phyloP scores from a whole-genome alignment of 2,329 filamentous ascomycete species.

The Podosphaera fusca region DNA sequence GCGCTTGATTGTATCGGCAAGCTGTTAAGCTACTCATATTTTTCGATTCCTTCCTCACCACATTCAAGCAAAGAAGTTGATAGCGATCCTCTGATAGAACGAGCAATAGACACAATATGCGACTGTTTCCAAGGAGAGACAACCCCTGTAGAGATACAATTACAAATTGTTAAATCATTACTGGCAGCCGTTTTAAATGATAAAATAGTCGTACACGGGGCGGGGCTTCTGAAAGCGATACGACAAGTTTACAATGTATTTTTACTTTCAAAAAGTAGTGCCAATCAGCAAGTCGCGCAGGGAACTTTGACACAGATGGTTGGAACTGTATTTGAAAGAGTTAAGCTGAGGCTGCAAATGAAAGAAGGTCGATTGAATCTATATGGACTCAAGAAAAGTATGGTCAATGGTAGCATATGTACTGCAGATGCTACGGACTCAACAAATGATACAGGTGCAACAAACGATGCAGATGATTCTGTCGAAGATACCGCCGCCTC shows the following conservation, averaged over 20 bases:
- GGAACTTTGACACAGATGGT: constrained; percentile 97
- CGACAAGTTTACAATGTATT: constrained; percentile 99
- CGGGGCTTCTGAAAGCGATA: constrained; percentile 84
- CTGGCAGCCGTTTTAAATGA: constrained; percentile 90
- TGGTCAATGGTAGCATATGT: constrained; percentile 13
- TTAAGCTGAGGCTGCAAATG: constrained; percentile 64
- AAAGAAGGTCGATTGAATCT: constrained; percentile 53
- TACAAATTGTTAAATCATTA: constrained; percentile 95
- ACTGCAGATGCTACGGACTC: constrained; percentile 15
- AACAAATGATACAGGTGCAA: constrained; percentile 8
- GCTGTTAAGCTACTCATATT: constrained; percentile 96
- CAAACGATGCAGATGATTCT: constrained; percentile 10
- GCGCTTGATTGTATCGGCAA: constrained; percentile 97
- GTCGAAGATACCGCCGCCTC: constrained; percentile 9
- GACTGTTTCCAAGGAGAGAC: constrained; percentile 96
- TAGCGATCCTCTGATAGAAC: constrained; percentile 65
- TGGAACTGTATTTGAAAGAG: constrained; percentile 87
- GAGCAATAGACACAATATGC: constrained; percentile 97
- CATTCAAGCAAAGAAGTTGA: constrained; percentile 18
- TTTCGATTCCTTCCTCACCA: constrained; percentile 43
- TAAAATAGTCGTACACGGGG: constrained; percentile 95
- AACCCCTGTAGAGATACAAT: constrained; percentile 73
- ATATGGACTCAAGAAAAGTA: constrained; percentile 13
- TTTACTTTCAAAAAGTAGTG: constrained; percentile 73
- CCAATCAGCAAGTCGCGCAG: constrained; percentile 93